Evolutionary conservation across 371 early-diverging fungal species (phyloP), one percentile per base, ranked within the genome.

Genomic region (Mucor piriformis): DNA sequence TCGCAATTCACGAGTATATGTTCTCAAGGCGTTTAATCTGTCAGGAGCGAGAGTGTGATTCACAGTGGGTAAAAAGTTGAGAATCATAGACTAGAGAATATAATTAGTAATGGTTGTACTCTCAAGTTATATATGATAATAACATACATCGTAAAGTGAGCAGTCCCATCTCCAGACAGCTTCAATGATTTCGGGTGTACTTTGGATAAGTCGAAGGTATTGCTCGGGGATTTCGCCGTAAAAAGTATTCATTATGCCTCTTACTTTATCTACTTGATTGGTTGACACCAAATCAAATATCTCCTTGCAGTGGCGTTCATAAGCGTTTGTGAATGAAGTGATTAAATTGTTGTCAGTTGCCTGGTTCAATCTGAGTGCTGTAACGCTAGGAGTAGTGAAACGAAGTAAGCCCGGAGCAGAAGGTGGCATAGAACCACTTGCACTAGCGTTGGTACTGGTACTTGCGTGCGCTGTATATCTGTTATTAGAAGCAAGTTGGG

Each of bases 141-240:
- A n/a, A 54, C 64, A 62, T 68, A 72, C 75, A 59, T 86, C 84
- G 53, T 81, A 86, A 13, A 86, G 62, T 1, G 70, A 43, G 25
- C 83, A 72, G 61, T 86, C 85, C 73, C 78, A 82, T 50, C 77
- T 67, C 81, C 82, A 86, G 11, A 84, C 64, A 16, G 69, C 56
- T 6, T 82, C 84, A 6, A 62, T 57, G 0, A 78, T 33, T 27
- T 82, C 76, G 24, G 73, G 71, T 1, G 65, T 23, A 1, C 32
- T 60, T 8, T 61, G 54, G 23, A 78, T 54, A 16, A 75, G 8
- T 1, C 20, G 43, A 2, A 46, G 62, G 20, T 59, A 69, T 0
- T 37, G 25, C 6, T 57, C 53, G 25, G 65, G 67, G 62, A 75
- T 55, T 6, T 48, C 42, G n/a, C 63, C 48, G 44, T 78, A 75